Percentiles rank a stretch among this genome's conserved stretches.
Evolutionary conservation across 352 stramenopile genomes (phyloP).

Genomic region (Aphanomyces stellatus): DNA sequence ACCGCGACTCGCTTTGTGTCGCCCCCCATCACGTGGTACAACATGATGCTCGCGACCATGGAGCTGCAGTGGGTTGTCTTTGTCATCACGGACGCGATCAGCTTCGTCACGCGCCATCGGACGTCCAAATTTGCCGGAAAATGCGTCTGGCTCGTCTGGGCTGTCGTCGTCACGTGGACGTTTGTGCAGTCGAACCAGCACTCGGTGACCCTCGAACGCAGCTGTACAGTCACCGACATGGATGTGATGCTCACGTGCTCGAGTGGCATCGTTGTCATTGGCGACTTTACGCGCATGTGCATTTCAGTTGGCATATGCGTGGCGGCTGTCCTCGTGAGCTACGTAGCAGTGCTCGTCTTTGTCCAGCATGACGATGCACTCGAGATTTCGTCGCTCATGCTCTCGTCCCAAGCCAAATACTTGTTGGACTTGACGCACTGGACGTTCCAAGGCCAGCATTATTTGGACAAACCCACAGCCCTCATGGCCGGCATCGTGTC

Average conservation of each 20-base stretch:
- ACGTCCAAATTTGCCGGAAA: slow-evolving; percentile 8
- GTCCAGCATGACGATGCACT: neutral
- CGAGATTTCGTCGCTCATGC: neutral
- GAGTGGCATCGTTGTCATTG: neutral
- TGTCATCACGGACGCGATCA: slow-evolving; percentile 10
- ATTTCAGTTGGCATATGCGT: neutral
- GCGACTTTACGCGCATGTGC: neutral
- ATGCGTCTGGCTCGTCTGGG: neutral
- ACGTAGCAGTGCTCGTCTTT: neutral
- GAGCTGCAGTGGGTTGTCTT: slow-evolving; percentile 13
- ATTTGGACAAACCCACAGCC: slow-evolving; percentile 3
- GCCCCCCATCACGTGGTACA: slow-evolving; percentile 7
- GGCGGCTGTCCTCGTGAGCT: neutral
- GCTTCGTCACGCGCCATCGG: slow-evolving; percentile 3
- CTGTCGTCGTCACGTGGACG: neutral
- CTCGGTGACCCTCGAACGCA: neutral
- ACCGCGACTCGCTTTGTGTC: neutral
- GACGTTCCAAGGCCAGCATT: neutral
- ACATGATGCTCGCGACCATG: neutral
- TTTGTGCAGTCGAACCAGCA: slow-evolving; percentile 3
- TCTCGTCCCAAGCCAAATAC: slow-evolving; percentile 16
- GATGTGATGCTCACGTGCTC: neutral
- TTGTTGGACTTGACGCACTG: neutral
- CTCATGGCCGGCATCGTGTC: slow-evolving; percentile 17
- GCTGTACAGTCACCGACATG: neutral